Evolutionary conservation across 2,329 filamentous ascomycete genomes (phyloP).

Genomic region (Colletotrichum somersetense): DNA sequence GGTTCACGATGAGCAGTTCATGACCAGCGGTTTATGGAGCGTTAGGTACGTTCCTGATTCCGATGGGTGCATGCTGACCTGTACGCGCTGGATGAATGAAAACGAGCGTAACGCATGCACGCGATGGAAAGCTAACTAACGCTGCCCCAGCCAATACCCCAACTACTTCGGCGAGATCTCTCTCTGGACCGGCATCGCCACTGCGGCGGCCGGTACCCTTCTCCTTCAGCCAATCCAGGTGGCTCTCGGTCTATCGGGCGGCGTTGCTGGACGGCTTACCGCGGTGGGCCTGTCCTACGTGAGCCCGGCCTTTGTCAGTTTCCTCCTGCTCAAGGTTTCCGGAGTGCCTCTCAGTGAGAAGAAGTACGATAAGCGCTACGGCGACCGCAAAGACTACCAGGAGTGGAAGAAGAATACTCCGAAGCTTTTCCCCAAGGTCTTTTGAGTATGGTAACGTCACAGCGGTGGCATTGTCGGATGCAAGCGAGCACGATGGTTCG

Average conservation of each 20-base stretch:
- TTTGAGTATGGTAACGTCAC: conserved; percentile 39
- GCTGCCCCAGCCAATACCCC: conserved; percentile 64
- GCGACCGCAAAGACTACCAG: conserved; percentile 73
- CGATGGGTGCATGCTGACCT: background rate
- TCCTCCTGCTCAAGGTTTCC: conserved; percentile 72
- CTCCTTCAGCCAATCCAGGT: conserved; percentile 65
- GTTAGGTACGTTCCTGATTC: conserved; percentile 57
- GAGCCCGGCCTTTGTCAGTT: conserved; percentile 74
- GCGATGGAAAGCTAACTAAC: conserved; percentile 11
- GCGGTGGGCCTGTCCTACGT: conserved; percentile 62
- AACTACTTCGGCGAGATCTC: conserved; percentile 81
- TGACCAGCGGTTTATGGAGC: conserved; percentile 73
- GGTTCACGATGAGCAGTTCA: conserved; percentile 75
- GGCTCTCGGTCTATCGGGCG: conserved; percentile 67
- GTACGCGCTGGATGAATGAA: background rate
- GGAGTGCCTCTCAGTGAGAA: conserved; percentile 75
- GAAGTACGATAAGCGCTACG: conserved; percentile 76
- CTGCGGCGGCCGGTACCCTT: conserved; percentile 68
- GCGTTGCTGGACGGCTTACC: conserved; percentile 47
- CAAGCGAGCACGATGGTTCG: background rate
- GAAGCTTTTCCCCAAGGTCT: conserved; percentile 73
- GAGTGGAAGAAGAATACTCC: conserved; percentile 77
- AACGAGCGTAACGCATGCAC: background rate
- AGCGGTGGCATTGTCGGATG: no score
- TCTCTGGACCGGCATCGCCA: conserved; percentile 77